Evolutionary conservation across 352 stramenopile species (phyloP).

Genomic region (Globisporangium cederbergense): DNA sequence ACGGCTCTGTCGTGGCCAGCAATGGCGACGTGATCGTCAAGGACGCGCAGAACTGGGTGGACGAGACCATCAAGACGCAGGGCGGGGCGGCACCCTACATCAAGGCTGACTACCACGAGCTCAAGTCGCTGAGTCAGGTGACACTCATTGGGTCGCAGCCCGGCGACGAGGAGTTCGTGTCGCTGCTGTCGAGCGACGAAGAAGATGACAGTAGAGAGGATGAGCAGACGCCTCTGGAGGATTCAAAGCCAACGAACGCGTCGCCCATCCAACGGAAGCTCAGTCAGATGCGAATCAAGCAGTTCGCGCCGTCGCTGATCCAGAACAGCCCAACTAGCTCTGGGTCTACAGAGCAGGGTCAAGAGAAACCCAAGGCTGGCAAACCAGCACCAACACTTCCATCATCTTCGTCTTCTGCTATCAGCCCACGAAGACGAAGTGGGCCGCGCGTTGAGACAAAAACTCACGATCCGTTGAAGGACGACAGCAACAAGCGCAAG

Average conservation of each 20-base stretch:
- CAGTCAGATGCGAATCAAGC: slow-evolving; percentile 18
- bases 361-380: background rate
- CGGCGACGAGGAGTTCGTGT: slow-evolving; percentile 62
- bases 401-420: background rate
- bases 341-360: background rate
- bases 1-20: slow-evolving; percentile 40
- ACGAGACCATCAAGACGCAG: slow-evolving; percentile 36
- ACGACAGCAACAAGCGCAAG: slow-evolving; percentile 1
- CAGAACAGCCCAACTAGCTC: slow-evolving; percentile 5
- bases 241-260: slow-evolving; percentile 3
- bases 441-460: slow-evolving; percentile 7
- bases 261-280: slow-evolving; percentile 26
- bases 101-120: slow-evolving; percentile 62
- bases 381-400: background rate
- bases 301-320: background rate
- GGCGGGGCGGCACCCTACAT: slow-evolving; percentile 39
- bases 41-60: slow-evolving; percentile 67
- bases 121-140: slow-evolving; percentile 56
- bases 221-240: background rate
- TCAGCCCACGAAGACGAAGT: slow-evolving; percentile 1
- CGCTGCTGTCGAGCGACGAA: slow-evolving; percentile 43
- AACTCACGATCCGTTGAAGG: background rate
- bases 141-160: slow-evolving; percentile 32
- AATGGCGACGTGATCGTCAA: slow-evolving; percentile 59
- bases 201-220: slow-evolving; percentile 11